Base-by-base conservation (phyloP, 2,329 filamentous ascomycete species). In the Monosporascus sp. region DNA sequence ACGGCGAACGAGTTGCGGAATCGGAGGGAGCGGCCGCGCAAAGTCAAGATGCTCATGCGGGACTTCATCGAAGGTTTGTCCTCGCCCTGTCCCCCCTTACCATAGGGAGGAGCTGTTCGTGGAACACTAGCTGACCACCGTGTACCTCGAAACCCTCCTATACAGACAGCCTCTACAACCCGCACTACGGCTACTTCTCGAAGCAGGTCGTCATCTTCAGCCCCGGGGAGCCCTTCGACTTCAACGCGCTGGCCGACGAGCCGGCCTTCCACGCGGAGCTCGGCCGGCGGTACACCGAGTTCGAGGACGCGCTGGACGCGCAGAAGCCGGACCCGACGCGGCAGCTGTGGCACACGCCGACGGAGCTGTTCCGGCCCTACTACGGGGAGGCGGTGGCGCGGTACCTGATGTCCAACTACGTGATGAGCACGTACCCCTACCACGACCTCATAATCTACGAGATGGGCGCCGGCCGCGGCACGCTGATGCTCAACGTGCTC, bases 361-460 rank as follows among this genome's bases (percentile, higher is more conserved):
- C 94, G 0, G 94, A 99, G 75, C 84, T 99, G 20, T 99, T 99
- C 75, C 84, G 90, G 34, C 94, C 95, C 0, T 95, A 93, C 73
- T 99, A 99, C 70, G 95, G 93, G 67, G 92, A 99, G 77, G 90
- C 94, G 36, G 90, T 99, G 61, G 94, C 93, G n/a, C 87, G 93
- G 20, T 97, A 97, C 71, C 83, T 99, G 45, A 86, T 97, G 61
- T 87, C 90, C 61, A 97, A 99, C 76, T 99, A 99, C 80, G 91
- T 94, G 69, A 84, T 97, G 69, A 90, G 90, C 45, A 84, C 91
- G 52, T 97, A 94, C 69, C 94, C 94, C 2, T 97, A 97, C 76
- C 87, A 97, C 72, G 94, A 99, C 72, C 82, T 99, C 50, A 90
- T 96, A 64, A 95, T 99, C 70, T 99, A 97, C 80, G 94, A 99